Evolutionary conservation across 164 flowering plant species (phyloP).

Genomic region (Chloranthus sessilifolius): DNA sequence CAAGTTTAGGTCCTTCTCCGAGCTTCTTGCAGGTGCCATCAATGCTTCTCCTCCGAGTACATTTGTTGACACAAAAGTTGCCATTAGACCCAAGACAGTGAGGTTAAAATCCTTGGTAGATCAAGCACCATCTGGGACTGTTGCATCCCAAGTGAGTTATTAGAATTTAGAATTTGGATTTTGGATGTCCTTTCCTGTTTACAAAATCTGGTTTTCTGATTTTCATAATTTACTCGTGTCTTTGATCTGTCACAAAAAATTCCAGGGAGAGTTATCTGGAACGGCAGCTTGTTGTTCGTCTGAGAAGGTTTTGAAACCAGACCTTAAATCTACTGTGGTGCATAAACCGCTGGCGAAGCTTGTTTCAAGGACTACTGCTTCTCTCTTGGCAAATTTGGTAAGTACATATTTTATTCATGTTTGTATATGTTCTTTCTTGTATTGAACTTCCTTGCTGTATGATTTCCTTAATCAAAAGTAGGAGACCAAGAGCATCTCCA

Average conservation of each 20-base stretch:
- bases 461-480: too few species aligned
- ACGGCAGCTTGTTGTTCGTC: slow-evolving; percentile 26
- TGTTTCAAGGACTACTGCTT: slow-evolving; percentile 62
- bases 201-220: background rate
- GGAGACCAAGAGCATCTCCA: too few species aligned
- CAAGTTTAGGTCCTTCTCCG: slow-evolving; percentile 56
- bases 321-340: slow-evolving; percentile 40
- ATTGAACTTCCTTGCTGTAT: too few species aligned
- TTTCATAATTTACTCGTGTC: too few species aligned
- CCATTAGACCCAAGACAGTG: slow-evolving; percentile 85
- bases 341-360: slow-evolving; percentile 85
- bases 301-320: slow-evolving; percentile 27
- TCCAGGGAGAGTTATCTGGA: slow-evolving; percentile 48
- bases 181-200: slow-evolving; percentile 3
- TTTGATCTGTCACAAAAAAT: background rate
- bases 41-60: slow-evolving; percentile 42
- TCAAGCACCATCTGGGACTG: slow-evolving; percentile 22
- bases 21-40: slow-evolving; percentile 69
- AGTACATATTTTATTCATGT: slow-evolving; percentile 25
- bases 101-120: slow-evolving; percentile 48
- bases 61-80: slow-evolving; percentile 42
- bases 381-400: slow-evolving; percentile 76
- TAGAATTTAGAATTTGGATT: too few species aligned
- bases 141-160: slow-evolving; percentile 38
- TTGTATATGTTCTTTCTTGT: too few species aligned